phyloP scores from a whole-genome alignment of 768 basidiomycete species.

The Suillus subalutaceus region DNA sequence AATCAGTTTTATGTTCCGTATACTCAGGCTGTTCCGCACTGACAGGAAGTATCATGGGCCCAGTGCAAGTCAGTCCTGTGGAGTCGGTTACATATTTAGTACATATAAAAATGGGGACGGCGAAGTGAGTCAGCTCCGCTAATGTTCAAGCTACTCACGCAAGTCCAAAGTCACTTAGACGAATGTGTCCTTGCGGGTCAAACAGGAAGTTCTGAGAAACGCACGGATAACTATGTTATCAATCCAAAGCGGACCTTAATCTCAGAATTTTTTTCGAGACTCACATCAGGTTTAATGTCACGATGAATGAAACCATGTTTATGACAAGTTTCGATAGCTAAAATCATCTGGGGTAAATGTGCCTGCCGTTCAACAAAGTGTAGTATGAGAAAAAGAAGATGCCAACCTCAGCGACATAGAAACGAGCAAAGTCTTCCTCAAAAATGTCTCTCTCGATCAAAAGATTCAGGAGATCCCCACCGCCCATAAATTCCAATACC shows the following conservation, averaged over 20 bases:
- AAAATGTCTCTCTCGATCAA: constrained; percentile 91
- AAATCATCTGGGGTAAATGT: constrained; percentile 73
- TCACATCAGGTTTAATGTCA: constrained; percentile 94
- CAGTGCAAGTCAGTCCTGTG: constrained; percentile 89
- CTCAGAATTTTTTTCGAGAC: constrained; percentile 32
- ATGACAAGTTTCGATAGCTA: constrained; percentile 92
- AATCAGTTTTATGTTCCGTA: constrained; percentile 19
- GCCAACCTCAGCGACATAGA: constrained; percentile 90
- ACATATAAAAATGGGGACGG: constrained; percentile 11
- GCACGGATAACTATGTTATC: constrained; percentile 27
- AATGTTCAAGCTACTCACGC: constrained; percentile 63
- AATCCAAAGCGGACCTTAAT: constrained; percentile 31
- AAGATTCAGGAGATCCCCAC: constrained; percentile 94
- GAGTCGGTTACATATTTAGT: constrained; percentile 25
- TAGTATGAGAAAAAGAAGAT: constrained; percentile 23
- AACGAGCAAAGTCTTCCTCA: constrained; percentile 87
- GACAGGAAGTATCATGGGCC: constrained; percentile 95
- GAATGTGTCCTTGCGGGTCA: constrained; percentile 91
- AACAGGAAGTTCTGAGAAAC: constrained; percentile 87
- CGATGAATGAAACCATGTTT: constrained; percentile 96
- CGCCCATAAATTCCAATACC: constrained; percentile 95
- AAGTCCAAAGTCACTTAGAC: constrained; percentile 93
- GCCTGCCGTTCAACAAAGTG: constrained; percentile 22
- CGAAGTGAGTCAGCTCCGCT: constrained; percentile 24
- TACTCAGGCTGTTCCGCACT: constrained; percentile 22